Evolutionary conservation across 805 yeast species (phyloP), one percentile per base, ranked within the genome.

Genomic region (Diddensiella caesifluorescens): DNA sequence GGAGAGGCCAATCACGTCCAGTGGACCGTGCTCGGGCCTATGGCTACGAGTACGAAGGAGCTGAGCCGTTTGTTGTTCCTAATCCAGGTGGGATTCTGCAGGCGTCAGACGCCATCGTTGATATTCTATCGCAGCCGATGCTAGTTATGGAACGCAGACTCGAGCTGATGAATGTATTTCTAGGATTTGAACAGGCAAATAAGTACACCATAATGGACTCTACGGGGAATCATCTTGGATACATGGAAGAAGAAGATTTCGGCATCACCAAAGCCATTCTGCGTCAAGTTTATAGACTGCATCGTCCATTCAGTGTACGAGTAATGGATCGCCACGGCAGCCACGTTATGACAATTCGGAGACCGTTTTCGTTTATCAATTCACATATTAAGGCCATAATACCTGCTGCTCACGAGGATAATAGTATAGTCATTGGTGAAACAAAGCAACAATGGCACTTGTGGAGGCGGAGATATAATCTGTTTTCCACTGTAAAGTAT

Each of bases 181-280:
- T 89, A 35, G 97, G 97, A 1, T 86, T 84, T 54, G 97, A 90
- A 60, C 97, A 92, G 64, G 86, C 92, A 1, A 90, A 89, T 59
- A 67, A 72, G 49, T 90, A 90, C 50, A 48, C 55, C 4, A 73
- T 92, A 33, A 71, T 80, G 77, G 83, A 86, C 59, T 72, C 83
- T 0, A 52, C 68, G 48, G 97, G 97, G 1, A 69, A 76, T 40
- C 79, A 75, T 39, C 56, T 92, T 5, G 98, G 96, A 0, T 80
- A 70, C 59, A 77, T 90, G 79, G 70, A 75, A 44, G 98, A 92
- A 58, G 75, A 84, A 52, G 95, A 87, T 53, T 65, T 77, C 39
- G 85, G 90, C 2, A 56, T 84, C 21, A 51, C 73, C 37, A 80
- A 82, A 55, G 74, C 79, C 39, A 61, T 90, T n/a, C 73, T 85